Conservation (phyloP, 495 filamentous ascomycete species). For the Patellaria atrata region DNA sequence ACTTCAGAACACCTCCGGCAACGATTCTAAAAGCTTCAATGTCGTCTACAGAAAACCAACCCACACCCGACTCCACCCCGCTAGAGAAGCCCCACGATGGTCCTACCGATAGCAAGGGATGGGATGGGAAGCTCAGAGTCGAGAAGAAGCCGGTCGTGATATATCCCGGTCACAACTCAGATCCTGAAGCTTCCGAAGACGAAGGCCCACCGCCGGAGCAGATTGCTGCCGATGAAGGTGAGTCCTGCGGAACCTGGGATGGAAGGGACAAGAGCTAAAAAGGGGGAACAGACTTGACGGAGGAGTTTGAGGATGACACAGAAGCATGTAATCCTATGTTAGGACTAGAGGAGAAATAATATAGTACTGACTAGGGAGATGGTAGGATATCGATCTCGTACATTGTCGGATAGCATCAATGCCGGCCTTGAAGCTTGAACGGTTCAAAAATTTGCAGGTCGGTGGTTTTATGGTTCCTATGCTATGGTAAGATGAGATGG, state of each 20-base stretch:
- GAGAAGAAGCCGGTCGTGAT: constrained; percentile 48
- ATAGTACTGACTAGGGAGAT: not conserved
- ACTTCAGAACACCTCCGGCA: too few species aligned
- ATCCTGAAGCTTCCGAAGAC: constrained; percentile 75
- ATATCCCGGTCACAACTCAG: constrained; percentile 66
- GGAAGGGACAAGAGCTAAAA: not conserved
- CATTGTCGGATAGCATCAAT: constrained; percentile 75
- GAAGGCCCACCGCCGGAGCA: constrained; percentile 61
- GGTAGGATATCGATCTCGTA: constrained; percentile 74
- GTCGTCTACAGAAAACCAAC: too few species aligned
- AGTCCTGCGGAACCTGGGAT: constrained; percentile 10
- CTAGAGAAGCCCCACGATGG: constrained; percentile 1
- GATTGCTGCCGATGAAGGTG: constrained; percentile 73
- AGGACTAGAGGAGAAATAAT: not conserved
- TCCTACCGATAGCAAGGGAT: constrained; percentile 50
- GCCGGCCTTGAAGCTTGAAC: constrained; percentile 58
- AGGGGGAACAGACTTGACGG: constrained; percentile 43
- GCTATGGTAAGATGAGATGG: not conserved
- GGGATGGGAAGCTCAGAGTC: constrained; percentile 82
- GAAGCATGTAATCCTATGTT: constrained; percentile 31
- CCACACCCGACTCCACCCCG: too few species aligned
- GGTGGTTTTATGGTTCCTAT: constrained; percentile 1
- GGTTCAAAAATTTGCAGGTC: constrained; percentile 64
- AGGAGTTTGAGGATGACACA: constrained; percentile 44
- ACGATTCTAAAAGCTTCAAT: too few species aligned